Conservation (phyloP, 768 basidiomycete species). For the Trametes sanguinea region DNA sequence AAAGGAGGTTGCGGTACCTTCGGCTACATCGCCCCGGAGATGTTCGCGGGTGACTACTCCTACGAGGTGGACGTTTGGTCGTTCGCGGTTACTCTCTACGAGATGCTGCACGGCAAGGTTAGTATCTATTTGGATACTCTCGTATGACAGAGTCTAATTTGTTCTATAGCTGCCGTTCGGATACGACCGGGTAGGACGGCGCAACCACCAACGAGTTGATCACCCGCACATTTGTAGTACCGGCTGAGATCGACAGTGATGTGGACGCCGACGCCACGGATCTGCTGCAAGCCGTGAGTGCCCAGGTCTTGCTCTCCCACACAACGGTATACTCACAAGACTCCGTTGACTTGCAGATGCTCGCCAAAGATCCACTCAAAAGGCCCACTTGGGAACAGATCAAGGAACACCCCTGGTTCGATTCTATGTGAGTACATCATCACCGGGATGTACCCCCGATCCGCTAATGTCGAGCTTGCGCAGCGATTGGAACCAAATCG, state of each 20-base stretch:
- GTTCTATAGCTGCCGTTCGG: conserved; percentile 1
- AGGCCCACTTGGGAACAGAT: conserved; percentile 11
- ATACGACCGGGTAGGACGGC: background rate
- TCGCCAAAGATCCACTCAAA: conserved; percentile 8
- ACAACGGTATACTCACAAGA: too few species aligned
- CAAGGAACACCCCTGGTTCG: conserved; percentile 13
- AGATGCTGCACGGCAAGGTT: conserved; percentile 26
- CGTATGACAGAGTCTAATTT: background rate
- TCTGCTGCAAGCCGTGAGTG: conserved; percentile 9
- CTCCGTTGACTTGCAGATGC: background rate
- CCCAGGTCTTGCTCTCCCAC: too few species aligned
- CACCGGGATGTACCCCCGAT: background rate
- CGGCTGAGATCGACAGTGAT: background rate
- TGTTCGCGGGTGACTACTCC: conserved; percentile 43
- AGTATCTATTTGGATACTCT: background rate
- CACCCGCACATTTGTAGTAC: background rate
- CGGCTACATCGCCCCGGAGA: conserved; percentile 50
- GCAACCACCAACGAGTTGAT: background rate
- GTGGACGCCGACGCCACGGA: conserved; percentile 7
- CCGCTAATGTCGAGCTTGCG: background rate
- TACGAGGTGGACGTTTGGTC: conserved; percentile 48
- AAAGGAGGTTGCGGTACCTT: conserved; percentile 37
- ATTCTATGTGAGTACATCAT: background rate
- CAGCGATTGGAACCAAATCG: conserved; percentile 6
- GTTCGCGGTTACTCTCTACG: conserved; percentile 42